These are phyloP conservation scores for Eutrema heterophyllum DNA, from an alignment of 345 rosid species.

Conservation along the genomic window DNA sequence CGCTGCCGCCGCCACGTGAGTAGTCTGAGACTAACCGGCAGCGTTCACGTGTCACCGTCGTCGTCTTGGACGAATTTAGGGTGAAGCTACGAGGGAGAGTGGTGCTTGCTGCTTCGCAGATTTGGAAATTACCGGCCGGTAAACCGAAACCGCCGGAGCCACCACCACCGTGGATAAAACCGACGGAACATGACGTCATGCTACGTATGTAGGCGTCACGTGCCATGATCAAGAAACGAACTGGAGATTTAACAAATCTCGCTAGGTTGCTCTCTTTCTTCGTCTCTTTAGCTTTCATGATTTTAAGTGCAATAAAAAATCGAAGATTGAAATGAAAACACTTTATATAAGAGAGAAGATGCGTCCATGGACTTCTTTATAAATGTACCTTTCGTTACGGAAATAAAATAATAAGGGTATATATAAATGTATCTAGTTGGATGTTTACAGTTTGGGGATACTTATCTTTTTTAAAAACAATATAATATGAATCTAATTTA, in stretches of 20 bases:
- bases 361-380: conserved; percentile 13
- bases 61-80: conserved; percentile 22
- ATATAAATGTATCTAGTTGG: conserved; percentile 28
- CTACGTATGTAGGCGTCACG: conserved; percentile 55
- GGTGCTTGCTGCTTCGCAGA: conserved; percentile 22
- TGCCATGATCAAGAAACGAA: conserved; percentile 43
- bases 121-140: conserved; percentile 36
- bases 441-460: conserved; percentile 21
- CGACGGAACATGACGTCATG: conserved; percentile 55
- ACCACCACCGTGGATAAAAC: conserved; percentile 25
- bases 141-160: conserved; percentile 35
- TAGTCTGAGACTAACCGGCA: conserved; percentile 41
- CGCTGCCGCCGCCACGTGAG: not conserved
- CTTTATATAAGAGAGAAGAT: not conserved
- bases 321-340: not conserved
- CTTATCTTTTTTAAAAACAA: not conserved
- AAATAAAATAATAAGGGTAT: not conserved
- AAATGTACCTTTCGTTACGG: conserved; percentile 1
- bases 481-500: not conserved
- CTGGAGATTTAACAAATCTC: conserved; percentile 38
- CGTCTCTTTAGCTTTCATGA: conserved; percentile 18
- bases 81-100: conserved; percentile 54
- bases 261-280: conserved; percentile 26
- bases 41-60: conserved; percentile 4
- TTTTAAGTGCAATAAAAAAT: not conserved